Base-by-base conservation (phyloP, 208 protist species). In the Leishmania major region DNA sequence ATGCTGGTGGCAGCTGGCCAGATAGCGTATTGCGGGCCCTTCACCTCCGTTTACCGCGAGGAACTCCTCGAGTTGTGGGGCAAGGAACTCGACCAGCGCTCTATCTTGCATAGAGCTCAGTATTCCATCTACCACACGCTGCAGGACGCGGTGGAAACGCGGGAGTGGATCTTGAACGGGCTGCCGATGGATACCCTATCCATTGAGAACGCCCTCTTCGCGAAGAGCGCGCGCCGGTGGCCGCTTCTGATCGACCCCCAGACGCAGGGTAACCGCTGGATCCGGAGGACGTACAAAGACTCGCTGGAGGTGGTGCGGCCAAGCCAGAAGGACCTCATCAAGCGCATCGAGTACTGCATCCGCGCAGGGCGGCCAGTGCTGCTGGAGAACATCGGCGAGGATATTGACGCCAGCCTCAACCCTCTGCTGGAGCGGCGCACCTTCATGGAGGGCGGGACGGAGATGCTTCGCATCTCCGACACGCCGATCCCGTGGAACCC, bases 201-300 rank as follows among this genome's bases (percentile, higher is more conserved):
- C 3, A 91, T 99, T 25, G 98, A 99, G 89, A 99, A 99, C 85
- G 99, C 93, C 57, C 96, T 99, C 84, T 98, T 99, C 66, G 90
- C 99, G 69, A 89, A 90, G 31, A 93, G 98, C 51, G 92, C 98
- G 28, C 90, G 98, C 13, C 93, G 99, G 40, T 99, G 99, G 98
- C 98, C 99, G 76, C 97, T 99, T 25, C 98, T 99, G 89, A 99
- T 99, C 84, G 99, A 99, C 86, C 99, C 99, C 11, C 99, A 99
- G 90, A 97, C 94, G 31, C 98, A 99, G 90, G 99, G 98, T 22
- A 99, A 99, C 92, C 98, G 98, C 80, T 99, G 99, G 98, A 98
- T 99, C 81, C 98, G 98, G 45, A 93, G 97, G 77, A 98, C 98
- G 77, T 99, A 99, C 89, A 92, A 94, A 77, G 97, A 99, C 59